phyloP scores from a whole-genome alignment of 495 filamentous ascomycete species.

The Parathielavia appendiculata region DNA sequence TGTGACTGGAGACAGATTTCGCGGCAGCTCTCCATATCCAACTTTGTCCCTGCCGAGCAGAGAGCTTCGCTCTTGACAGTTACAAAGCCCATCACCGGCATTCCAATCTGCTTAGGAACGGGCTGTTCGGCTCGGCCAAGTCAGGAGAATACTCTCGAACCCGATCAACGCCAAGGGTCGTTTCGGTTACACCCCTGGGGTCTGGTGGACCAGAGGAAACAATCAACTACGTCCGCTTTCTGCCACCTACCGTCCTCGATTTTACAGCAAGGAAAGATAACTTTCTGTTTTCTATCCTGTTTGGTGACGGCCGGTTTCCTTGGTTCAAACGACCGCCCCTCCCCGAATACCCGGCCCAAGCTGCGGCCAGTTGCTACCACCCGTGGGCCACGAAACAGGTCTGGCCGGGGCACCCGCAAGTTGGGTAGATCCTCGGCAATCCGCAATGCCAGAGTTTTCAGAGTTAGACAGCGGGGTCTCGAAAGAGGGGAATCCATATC shows the following conservation, averaged over 20 bases:
- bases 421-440: constrained; percentile 24
- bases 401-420: constrained; percentile 22
- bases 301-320: constrained; percentile 17
- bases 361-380: constrained; percentile 30
- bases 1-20: not conserved
- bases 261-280: constrained; percentile 12
- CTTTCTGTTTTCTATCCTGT: constrained; percentile 17
- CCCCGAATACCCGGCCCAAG: constrained; percentile 18
- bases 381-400: constrained; percentile 31
- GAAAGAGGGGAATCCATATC: constrained; percentile 2
- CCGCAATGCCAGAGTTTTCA: constrained; percentile 10
- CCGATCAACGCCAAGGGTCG: constrained; percentile 1
- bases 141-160: not conserved
- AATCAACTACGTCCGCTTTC: not conserved
- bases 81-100: too few relatives aligned
- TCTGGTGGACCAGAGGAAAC: not conserved
- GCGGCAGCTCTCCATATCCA: not conserved
- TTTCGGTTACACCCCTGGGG: constrained; percentile 2
- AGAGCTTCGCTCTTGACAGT: not conserved
- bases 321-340: not conserved
- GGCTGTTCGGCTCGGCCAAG: not conserved
- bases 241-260: not conserved
- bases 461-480: constrained; percentile 17
- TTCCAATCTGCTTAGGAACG: not conserved
- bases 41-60: not conserved